Base-by-base conservation (phyloP, 352 stramenopile genomes). In the Globisporangium okanoganense region DNA sequence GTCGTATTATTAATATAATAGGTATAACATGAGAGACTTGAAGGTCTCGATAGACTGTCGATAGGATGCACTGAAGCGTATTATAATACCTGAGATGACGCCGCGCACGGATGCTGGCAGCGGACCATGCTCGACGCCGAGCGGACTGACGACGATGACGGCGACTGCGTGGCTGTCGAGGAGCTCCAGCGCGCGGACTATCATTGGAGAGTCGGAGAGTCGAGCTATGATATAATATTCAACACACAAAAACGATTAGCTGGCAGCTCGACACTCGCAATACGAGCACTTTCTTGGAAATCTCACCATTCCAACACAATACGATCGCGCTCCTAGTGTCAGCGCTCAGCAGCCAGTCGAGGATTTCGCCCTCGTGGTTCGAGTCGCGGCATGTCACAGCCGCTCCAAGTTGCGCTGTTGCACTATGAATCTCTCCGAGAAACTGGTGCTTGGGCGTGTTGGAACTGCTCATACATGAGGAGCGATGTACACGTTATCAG, bases 71-170 rank as follows among this genome's bases (percentile, higher is more conserved):
- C 3, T 6, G 29, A 47, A 38, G 45, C 62, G 20, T 22, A n/a
- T n/a, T n/a, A n/a, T n/a, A n/a, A n/a, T n/a, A 81, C 75, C 75
- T 27, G 67, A 68, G 25, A 84, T 50, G 31, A 84, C 66, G 25
- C 72, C 69, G 6, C 69, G 61, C 20, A 82, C 68, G 24, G 51
- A 73, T 33, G 62, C 25, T 24, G 75, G 73, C 5, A 80, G 27
- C 16, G 49, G 35, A 10, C 69, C 75, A 24, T 79, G 64, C 36
- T 79, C 65, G 2, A 76, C 59, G 12, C 73, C 61, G 10, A 58
- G 58, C 18, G 69, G 69, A 27, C 63, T 71, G n/a, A 82, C 56
- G 14, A 84, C 22, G 14, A 80, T 53, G 49, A 79, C 62, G 8
- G 7, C 14, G 27, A 55, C 49, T 9, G 16, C 49, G 25, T 47